These are phyloP conservation scores for Dittrichia graveolens DNA, from an alignment of 129 eudicot genomes.

Conservation along the genomic window DNA sequence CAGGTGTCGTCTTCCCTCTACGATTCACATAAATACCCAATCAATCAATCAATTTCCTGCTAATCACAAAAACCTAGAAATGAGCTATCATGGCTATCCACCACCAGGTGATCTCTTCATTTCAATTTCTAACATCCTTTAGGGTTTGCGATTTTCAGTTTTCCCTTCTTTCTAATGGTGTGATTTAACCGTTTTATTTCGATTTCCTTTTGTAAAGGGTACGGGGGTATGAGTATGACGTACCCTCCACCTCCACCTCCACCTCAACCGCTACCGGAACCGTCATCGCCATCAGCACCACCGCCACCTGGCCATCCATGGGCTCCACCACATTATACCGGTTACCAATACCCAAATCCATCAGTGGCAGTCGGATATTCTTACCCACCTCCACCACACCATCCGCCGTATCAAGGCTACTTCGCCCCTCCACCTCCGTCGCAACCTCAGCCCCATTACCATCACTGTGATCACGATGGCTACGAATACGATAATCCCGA, in stretches of 20 bases:
- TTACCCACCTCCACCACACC: slow-evolving; percentile 22
- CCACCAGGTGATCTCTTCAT: slow-evolving; percentile 22
- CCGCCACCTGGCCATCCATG: slow-evolving; percentile 20
- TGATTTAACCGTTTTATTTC: neutral
- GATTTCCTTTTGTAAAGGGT: slow-evolving; percentile 10
- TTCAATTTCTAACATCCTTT: neutral
- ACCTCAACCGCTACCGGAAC: slow-evolving; percentile 1
- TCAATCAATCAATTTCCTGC: neutral
- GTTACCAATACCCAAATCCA: slow-evolving; percentile 5
- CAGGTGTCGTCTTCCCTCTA: too few relatives aligned
- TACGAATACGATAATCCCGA: slow-evolving; percentile 9
- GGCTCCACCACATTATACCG: slow-evolving; percentile 29
- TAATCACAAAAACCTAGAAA: slow-evolving; percentile 1
- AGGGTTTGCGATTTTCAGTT: neutral
- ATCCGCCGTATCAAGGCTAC: slow-evolving; percentile 37
- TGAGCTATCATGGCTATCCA: slow-evolving; percentile 33
- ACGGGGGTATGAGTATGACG: neutral
- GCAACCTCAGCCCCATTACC: slow-evolving; percentile 22
- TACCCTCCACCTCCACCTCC: slow-evolving; percentile 36
- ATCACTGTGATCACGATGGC: slow-evolving; percentile 24
- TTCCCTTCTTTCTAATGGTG: neutral
- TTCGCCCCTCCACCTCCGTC: slow-evolving; percentile 28
- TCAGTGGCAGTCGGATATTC: neutral
- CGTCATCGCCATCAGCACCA: slow-evolving; percentile 15
- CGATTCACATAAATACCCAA: neutral